Evolutionary conservation across 441 rosid genomes (phyloP).

Genomic region (Capsella rubella): DNA sequence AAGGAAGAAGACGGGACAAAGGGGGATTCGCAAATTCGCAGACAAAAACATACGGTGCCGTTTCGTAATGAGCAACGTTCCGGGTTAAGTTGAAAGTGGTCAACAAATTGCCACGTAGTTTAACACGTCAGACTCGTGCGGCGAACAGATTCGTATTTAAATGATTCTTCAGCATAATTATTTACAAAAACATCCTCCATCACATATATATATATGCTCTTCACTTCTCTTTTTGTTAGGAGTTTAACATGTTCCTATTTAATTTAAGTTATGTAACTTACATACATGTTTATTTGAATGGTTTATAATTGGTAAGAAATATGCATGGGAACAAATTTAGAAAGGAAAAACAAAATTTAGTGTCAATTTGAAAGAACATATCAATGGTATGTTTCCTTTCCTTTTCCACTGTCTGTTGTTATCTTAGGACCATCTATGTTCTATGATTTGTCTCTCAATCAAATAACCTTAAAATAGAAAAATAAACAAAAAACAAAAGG

Average conservation of each 20-base stretch:
- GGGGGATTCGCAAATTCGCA: constrained; percentile 20
- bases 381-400: background rate
- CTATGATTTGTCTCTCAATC: background rate
- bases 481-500: background rate
- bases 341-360: background rate
- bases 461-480: constrained; percentile 2
- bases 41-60: constrained; percentile 36
- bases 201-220: background rate
- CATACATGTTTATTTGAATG: background rate
- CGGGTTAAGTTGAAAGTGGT: constrained; percentile 36
- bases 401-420: background rate
- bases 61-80: constrained; percentile 11
- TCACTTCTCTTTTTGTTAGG: background rate
- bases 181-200: background rate
- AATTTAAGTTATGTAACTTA: background rate
- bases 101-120: constrained; percentile 38
- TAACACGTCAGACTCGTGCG: constrained; percentile 35
- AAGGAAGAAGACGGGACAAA: constrained; percentile 17
- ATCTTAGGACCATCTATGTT: background rate
- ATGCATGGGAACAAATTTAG: background rate
- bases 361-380: background rate
- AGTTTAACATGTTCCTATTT: background rate
- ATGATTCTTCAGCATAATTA: constrained; percentile 9
- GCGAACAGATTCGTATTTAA: constrained; percentile 38
- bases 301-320: too few relatives aligned